Conservation (phyloP, 1,284 basidiomycete species). For the Testicularia cyperi region DNA sequence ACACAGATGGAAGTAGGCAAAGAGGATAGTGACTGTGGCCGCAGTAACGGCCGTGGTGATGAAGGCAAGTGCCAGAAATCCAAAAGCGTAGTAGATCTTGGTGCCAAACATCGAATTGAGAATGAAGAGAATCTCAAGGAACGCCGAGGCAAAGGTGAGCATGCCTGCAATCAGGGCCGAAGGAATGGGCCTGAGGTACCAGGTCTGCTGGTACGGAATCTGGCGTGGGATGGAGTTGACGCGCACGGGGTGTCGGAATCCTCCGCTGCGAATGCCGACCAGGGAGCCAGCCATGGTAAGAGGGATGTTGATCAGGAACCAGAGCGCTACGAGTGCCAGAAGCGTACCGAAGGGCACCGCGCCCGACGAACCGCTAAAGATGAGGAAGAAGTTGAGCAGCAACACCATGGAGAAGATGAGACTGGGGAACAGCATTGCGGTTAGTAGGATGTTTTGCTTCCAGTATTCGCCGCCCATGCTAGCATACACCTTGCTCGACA, state of each 20-base stretch:
- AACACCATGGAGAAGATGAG: slow-evolving; percentile 62
- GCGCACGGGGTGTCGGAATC: slow-evolving; percentile 78
- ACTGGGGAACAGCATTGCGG: slow-evolving; percentile 85
- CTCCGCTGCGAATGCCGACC: slow-evolving; percentile 83
- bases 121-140: slow-evolving; percentile 93
- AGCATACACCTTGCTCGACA: slow-evolving; percentile 79
- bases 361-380: slow-evolving; percentile 83
- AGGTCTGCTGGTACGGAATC: slow-evolving; percentile 59
- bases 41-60: slow-evolving; percentile 71
- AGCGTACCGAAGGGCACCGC: slow-evolving; percentile 94
- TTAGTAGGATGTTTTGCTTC: slow-evolving; percentile 80
- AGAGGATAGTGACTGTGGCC: slow-evolving; percentile 52
- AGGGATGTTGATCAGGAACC: slow-evolving; percentile 93
- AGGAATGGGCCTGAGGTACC: slow-evolving; percentile 65
- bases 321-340: slow-evolving; percentile 82
- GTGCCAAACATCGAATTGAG: slow-evolving; percentile 91
- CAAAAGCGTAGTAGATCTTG: slow-evolving; percentile 67
- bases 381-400: slow-evolving; percentile 63
- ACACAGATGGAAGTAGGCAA: slow-evolving; percentile 78
- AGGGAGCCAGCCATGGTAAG: slow-evolving; percentile 66
- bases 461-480: slow-evolving; percentile 79
- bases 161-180: slow-evolving; percentile 82
- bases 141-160: slow-evolving; percentile 92
- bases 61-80: slow-evolving; percentile 87
- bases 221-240: slow-evolving; percentile 81